phyloP scores from a whole-genome alignment of 106 monocot species.

The Platanthera zijinensis region DNA sequence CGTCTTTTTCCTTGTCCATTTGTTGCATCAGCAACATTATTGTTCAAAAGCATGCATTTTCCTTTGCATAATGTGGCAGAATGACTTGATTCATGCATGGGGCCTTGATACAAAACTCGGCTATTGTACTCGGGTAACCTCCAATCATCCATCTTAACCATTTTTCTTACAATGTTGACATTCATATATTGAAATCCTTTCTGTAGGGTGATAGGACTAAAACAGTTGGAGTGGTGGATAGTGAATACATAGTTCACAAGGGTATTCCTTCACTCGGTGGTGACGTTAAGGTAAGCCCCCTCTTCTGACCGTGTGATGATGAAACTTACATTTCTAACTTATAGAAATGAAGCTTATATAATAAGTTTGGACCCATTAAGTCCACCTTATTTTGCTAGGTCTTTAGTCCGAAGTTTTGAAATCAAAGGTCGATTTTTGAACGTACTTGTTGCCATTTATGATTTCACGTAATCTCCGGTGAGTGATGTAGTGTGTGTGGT shows the following conservation, averaged over 20 bases:
- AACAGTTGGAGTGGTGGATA: constrained; percentile 56
- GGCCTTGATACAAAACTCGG: constrained; percentile 82
- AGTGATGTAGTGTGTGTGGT: background rate
- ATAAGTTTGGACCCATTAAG: background rate
- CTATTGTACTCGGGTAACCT: constrained; percentile 72
- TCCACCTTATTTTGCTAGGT: background rate
- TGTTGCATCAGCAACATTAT: background rate
- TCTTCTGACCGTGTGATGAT: background rate
- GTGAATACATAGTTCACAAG: constrained; percentile 58
- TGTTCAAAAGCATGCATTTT: background rate
- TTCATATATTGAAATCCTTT: constrained; percentile 4
- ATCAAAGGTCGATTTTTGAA: background rate
- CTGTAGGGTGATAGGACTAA: constrained; percentile 48
- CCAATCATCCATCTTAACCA: background rate
- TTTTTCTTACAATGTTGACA: constrained; percentile 7
- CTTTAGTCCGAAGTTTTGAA: background rate
- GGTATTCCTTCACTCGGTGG: constrained; percentile 53
- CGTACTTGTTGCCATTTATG: background rate
- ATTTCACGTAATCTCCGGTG: background rate
- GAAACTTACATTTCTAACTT: background rate
- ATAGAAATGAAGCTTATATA: background rate
- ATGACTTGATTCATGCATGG: constrained; percentile 94
- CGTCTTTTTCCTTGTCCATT: background rate
- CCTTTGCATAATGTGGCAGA: constrained; percentile 27
- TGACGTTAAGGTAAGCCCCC: constrained; percentile 30